Base-by-base conservation (phyloP, 2,329 filamentous ascomycete genomes). In the Dactylellina haptotyla region DNA sequence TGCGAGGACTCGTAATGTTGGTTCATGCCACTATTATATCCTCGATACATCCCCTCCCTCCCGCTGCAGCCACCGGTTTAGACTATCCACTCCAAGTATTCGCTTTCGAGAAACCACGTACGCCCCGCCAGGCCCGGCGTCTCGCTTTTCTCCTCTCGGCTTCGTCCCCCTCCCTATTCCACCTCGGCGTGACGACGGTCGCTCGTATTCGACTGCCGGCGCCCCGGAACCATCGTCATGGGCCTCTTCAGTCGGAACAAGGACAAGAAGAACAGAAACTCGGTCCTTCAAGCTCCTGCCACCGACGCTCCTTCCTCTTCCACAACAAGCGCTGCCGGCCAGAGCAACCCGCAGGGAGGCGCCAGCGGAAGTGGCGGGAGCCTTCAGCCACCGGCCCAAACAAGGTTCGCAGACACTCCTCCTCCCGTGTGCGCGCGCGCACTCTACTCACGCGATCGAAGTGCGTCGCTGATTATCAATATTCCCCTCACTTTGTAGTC, bases 261-360 rank as follows among this genome's bases (percentile, higher is more conserved):
- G 23, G 67, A 58, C 59, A 72, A 61, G 59, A 72, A 72, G 59
- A 64, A 72, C 26, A 72, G 67, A 50, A 51, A 72, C 53, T 72
- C 67, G 8, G 46, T 72, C 45, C 43, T 51, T n/a, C 57, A 64
- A 18, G 16, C 45, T 20, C 50, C 43, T n/a, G 23, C 59, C 14
- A 23, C 46, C 10, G 14, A 16, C 8, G 18, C 43, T 39, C 16
- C 57, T 8, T 26, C 6, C 34, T 14, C 46, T 32, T 51, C 65
- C 18, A 18, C 50, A 32, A 26, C 30, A 5, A 64, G 46, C 43
- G 39, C 51, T 30, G 46, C 66, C 37, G 48, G 53, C 30, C 51
- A 58, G 41, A 66, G 66, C 26, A 63, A 63, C 20, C 25, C 59
- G 43, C 59, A 20, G 10, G 46, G 26, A 54, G 25, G 25, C 18